phyloP scores from a whole-genome alignment of 2,329 filamentous ascomycete species.

The Raffaelea deltoideospora region DNA sequence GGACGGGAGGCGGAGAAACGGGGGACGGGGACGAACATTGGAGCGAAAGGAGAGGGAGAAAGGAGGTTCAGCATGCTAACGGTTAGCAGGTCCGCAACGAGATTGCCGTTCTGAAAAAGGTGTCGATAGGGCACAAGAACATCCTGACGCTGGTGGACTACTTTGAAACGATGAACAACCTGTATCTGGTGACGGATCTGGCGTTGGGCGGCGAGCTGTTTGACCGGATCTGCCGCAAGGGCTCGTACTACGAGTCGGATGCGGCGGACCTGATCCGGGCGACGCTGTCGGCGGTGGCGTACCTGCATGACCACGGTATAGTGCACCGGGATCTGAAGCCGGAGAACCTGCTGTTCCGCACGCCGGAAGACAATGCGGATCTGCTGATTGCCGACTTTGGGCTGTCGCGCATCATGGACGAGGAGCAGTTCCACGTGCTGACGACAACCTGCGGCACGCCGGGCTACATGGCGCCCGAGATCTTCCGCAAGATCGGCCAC shows the following conservation, averaged over 20 bases:
- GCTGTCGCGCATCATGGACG: constrained; percentile 92
- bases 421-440: constrained; percentile 93
- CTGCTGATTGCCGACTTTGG: constrained; percentile 95
- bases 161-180: constrained; percentile 99
- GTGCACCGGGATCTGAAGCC: constrained; percentile 96
- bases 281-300: constrained; percentile 92
- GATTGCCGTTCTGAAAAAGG: constrained; percentile 89
- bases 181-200: constrained; percentile 94
- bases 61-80: too few relatives aligned
- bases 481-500: constrained; percentile 97
- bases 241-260: constrained; percentile 95
- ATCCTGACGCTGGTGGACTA: constrained; percentile 97
- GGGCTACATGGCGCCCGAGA: constrained; percentile 98
- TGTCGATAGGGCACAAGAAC: constrained; percentile 99
- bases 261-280: constrained; percentile 90
- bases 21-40: too few relatives aligned
- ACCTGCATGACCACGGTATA: constrained; percentile 96
- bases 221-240: constrained; percentile 96
- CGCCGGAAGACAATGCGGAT: constrained; percentile 94
- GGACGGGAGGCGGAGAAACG: too few relatives aligned
- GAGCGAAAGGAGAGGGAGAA: too few relatives aligned
- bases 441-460: constrained; percentile 97
- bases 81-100: constrained; percentile 95
- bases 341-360: constrained; percentile 91
- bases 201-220: constrained; percentile 94